Percentiles rank a stretch among this genome's conserved stretches.
phyloP scores from a whole-genome alignment of 1,139 yeast genomes.

The Yarrowia galli region DNA sequence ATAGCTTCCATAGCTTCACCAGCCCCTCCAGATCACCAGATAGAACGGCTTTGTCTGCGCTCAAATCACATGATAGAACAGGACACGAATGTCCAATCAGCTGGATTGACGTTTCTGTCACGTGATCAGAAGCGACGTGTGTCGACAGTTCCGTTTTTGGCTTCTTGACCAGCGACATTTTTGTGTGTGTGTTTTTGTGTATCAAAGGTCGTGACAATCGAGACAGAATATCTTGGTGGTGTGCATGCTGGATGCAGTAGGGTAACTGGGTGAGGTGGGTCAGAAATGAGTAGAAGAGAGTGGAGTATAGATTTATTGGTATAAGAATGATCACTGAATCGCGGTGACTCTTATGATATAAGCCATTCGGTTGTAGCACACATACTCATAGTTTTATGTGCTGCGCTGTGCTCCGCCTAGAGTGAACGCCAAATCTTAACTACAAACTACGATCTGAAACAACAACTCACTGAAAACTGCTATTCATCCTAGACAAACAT shows the following conservation, averaged over 20 bases:
- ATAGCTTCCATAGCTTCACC: slow-evolving; percentile 17
- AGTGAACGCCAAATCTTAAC: too few species aligned
- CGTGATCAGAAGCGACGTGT: slow-evolving; percentile 3
- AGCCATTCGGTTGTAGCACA: too few species aligned
- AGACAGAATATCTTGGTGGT: slow-evolving; percentile 26
- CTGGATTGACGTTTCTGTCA: slow-evolving; percentile 18
- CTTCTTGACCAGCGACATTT: slow-evolving; percentile 41
- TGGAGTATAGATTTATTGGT: background rate
- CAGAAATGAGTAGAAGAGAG: too few species aligned
- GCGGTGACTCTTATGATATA: too few species aligned
- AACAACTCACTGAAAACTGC: too few species aligned
- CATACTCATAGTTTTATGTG: too few species aligned
- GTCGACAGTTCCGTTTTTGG: slow-evolving; percentile 40
- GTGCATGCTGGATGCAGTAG: slow-evolving; percentile 18
- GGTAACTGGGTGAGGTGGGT: background rate
- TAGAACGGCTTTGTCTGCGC: background rate
- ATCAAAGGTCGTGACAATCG: background rate
- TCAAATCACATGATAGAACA: slow-evolving; percentile 21
- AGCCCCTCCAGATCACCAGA: slow-evolving; percentile 24
- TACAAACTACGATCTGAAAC: too few species aligned
- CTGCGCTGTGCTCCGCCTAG: too few species aligned
- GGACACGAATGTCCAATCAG: slow-evolving; percentile 20
- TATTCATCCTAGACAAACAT: too few species aligned
- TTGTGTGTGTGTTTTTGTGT: background rate
- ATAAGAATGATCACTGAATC: background rate